These are phyloP conservation scores for Talaromyces piceae DNA, from an alignment of 2,329 filamentous ascomycete genomes.

Conservation along the genomic window DNA sequence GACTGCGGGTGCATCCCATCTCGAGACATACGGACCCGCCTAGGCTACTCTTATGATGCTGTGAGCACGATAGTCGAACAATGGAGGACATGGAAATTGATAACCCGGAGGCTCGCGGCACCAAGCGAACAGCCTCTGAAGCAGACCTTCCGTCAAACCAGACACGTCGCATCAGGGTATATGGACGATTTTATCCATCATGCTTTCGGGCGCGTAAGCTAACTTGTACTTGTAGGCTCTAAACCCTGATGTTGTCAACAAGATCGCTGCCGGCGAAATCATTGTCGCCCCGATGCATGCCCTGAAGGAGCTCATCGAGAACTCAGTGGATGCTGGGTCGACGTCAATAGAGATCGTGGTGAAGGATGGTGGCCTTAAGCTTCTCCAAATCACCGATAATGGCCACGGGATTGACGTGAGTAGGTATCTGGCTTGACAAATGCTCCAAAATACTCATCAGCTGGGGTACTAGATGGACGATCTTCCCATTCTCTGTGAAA, in stretches of 20 bases:
- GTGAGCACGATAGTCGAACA: background rate
- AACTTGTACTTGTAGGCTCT: constrained; percentile 56
- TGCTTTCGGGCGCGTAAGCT: constrained; percentile 3
- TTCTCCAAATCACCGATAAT: constrained; percentile 96
- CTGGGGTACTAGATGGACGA: constrained; percentile 68
- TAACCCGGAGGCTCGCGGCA: constrained; percentile 28
- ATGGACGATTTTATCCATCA: background rate
- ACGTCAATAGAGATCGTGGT: constrained; percentile 84
- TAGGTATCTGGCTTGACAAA: constrained; percentile 10
- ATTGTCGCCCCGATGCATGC: constrained; percentile 96
- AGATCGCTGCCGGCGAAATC: constrained; percentile 96
- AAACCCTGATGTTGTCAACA: constrained; percentile 90
- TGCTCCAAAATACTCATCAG: constrained; percentile 1
- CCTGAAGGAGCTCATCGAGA: constrained; percentile 92
- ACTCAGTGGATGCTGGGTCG: constrained; percentile 93
- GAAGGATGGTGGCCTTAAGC: constrained; percentile 89
- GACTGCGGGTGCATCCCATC: too few relatives aligned
- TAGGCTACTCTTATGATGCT: too few relatives aligned
- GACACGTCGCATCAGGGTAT: constrained; percentile 43
- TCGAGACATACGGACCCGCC: too few relatives aligned
- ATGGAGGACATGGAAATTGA: constrained; percentile 43
- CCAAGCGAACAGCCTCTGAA: constrained; percentile 46
- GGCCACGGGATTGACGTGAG: constrained; percentile 87
- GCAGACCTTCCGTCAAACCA: constrained; percentile 28
- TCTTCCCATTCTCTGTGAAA: constrained; percentile 81